phyloP scores from a whole-genome alignment of 2,329 filamentous ascomycete genomes.

The Coniochaeta prunicola region DNA sequence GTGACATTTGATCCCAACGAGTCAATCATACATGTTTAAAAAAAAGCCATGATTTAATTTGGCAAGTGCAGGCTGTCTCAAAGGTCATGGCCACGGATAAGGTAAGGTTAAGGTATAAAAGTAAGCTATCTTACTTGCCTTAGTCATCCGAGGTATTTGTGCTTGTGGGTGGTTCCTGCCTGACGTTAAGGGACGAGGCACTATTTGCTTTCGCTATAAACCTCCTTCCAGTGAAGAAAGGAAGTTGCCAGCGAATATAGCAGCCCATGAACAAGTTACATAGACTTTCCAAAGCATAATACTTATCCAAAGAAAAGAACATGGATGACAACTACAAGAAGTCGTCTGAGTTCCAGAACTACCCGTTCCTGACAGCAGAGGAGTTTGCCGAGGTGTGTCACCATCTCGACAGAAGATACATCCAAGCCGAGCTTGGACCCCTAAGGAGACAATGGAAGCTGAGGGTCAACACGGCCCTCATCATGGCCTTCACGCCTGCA shows the following conservation, averaged over 20 bases:
- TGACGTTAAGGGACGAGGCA: background rate
- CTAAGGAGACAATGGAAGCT: constrained; percentile 49
- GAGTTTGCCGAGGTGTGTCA: constrained; percentile 63
- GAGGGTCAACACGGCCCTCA: constrained; percentile 42
- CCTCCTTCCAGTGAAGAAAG: background rate
- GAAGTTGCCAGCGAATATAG: background rate
- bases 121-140: background rate
- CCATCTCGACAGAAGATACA: constrained; percentile 51
- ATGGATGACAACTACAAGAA: background rate
- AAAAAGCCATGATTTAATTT: too few species aligned
- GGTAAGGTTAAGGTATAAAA: background rate
- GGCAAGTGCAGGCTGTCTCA: too few species aligned
- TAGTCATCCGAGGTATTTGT: background rate
- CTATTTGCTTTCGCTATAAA: too few species aligned
- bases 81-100: too few species aligned
- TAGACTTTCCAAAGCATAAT: background rate
- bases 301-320: too few species aligned
- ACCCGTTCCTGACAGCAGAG: constrained; percentile 52
- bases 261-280: background rate
- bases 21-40: too few species aligned
- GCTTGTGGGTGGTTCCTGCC: background rate
- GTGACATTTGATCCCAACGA: too few species aligned
- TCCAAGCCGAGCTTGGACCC: constrained; percentile 48
- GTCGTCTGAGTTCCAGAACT: constrained; percentile 38
- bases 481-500: constrained; percentile 31